These are phyloP conservation scores for Xylaria polymorpha DNA, from an alignment of 2,329 filamentous ascomycete genomes.

Conservation along the genomic window DNA sequence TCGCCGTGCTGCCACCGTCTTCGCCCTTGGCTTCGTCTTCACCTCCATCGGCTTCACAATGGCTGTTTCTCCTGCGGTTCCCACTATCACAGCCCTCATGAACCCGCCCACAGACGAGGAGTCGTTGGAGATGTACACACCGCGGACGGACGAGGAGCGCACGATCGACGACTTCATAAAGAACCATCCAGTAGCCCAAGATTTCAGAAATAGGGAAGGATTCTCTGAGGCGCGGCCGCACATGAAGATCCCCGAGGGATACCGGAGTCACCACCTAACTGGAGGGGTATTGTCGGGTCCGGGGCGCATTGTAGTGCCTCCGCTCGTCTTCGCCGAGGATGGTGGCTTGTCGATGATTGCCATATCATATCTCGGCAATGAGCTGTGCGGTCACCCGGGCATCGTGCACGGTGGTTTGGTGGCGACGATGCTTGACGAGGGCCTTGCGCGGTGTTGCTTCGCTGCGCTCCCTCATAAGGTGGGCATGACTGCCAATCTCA, in stretches of 20 bases:
- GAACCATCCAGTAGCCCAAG: conserved; percentile 77
- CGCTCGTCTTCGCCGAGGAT: conserved; percentile 79
- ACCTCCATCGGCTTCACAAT: conserved; percentile 66
- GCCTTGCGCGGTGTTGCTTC: conserved; percentile 88
- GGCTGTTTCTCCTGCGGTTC: conserved; percentile 63
- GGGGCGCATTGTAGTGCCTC: conserved; percentile 82
- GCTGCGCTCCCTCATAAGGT: conserved; percentile 86
- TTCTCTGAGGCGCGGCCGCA: conserved; percentile 85
- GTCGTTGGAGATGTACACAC: conserved; percentile 73
- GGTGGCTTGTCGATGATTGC: conserved; percentile 76
- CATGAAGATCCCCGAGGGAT: conserved; percentile 79
- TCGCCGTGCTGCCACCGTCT: conserved; percentile 58
- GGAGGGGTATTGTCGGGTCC: conserved; percentile 81
- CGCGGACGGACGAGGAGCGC: conserved; percentile 63
- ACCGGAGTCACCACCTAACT: conserved; percentile 82
- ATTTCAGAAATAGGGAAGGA: conserved; percentile 73
- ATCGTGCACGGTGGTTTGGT: conserved; percentile 91
- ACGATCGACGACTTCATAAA: conserved; percentile 80
- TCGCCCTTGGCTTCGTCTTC: conserved; percentile 61
- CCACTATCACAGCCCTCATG: conserved; percentile 61
- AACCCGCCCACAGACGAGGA: conserved; percentile 74
- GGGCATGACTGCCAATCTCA: conserved; percentile 87
- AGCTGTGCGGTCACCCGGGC: conserved; percentile 88
- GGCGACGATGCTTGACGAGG: conserved; percentile 93
- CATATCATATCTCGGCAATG: conserved; percentile 80